These are phyloP conservation scores for Russula sp. DNA, from an alignment of 768 basidiomycete genomes.

Conservation along the genomic window DNA sequence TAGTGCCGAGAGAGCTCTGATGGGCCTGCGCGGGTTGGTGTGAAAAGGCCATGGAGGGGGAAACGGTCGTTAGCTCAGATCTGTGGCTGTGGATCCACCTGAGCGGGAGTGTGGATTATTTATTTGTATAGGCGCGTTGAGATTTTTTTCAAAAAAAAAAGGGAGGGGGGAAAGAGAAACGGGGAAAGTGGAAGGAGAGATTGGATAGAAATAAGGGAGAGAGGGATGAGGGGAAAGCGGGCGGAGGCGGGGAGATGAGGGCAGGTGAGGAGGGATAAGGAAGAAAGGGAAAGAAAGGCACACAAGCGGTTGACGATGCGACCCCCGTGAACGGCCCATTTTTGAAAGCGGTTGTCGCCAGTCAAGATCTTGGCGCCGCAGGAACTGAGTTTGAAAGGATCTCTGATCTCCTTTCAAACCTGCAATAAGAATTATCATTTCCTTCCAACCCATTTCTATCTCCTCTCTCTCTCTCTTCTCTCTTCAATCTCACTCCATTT, in stretches of 20 bases:
- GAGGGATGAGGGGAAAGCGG: not conserved
- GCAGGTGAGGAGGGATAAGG: constrained; percentile 31
- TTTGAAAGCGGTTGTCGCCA: constrained; percentile 30
- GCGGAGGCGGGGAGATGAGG: constrained; percentile 38
- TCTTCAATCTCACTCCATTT: not conserved
- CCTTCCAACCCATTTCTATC: not conserved
- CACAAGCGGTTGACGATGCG: constrained; percentile 18
- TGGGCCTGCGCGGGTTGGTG: constrained; percentile 45
- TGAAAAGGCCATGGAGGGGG: constrained; percentile 50
- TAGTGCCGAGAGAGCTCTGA: constrained; percentile 42
- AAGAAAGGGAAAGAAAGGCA: constrained; percentile 21
- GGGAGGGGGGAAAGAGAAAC: not conserved
- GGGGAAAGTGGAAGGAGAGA: not conserved
- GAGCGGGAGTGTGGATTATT: too few relatives aligned
- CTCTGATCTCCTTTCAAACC: constrained; percentile 23
- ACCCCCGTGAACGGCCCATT: constrained; percentile 22
- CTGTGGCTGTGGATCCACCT: constrained; percentile 11
- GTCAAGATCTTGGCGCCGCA: constrained; percentile 32
- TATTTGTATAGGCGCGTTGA: not conserved
- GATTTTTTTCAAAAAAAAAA: not conserved
- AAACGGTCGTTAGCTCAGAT: constrained; percentile 24
- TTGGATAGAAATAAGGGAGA: not conserved
- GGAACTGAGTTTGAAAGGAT: constrained; percentile 31
- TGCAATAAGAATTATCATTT: constrained; percentile 8
- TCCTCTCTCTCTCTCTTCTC: constrained; percentile 3